Percentiles rank a stretch among this genome's conserved stretches.
Evolutionary conservation across 2,329 filamentous ascomycete genomes (phyloP).

Genomic region (Trichoderma pleuroti): DNA sequence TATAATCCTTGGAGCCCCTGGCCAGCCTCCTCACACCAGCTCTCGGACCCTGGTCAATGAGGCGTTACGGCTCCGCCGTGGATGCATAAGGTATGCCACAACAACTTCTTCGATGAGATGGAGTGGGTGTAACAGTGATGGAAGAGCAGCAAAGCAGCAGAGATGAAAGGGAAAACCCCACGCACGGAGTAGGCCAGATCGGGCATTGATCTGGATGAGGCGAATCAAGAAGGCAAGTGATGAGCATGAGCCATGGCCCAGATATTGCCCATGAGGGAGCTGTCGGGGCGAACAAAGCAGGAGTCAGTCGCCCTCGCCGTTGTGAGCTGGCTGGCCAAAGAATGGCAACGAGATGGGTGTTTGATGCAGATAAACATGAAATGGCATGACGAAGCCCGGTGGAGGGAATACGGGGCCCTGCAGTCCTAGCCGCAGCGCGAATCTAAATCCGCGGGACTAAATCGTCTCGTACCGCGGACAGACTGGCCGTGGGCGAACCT

Average conservation of each 20-base stretch:
- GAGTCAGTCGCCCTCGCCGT: neutral
- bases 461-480: neutral
- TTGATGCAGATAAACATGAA: neutral
- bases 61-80: slow-evolving; percentile 11
- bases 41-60: slow-evolving; percentile 6
- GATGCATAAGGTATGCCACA: neutral
- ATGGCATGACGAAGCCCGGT: slow-evolving; percentile 8
- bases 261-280: neutral
- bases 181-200: neutral
- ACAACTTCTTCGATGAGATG: neutral
- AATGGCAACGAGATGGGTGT: neutral
- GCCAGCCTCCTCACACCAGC: slow-evolving; percentile 10
- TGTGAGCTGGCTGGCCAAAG: neutral
- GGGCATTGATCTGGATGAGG: neutral
- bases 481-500: slow-evolving; percentile 6
- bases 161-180: neutral
- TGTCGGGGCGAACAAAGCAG: neutral
- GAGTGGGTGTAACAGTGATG: slow-evolving; percentile 11
- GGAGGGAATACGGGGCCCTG: slow-evolving; percentile 14
- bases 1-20: slow-evolving; percentile 12
- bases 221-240: neutral
- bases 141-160: neutral
- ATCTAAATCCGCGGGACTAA: slow-evolving; percentile 10
- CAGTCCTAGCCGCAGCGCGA: slow-evolving; percentile 14
- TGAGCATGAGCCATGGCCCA: neutral